A percentile compares a stretch with the other conserved stretches of the same genome.
Evolutionary conservation across 2,329 filamentous ascomycete species (phyloP).

Genomic region (Truncatella angustata): DNA sequence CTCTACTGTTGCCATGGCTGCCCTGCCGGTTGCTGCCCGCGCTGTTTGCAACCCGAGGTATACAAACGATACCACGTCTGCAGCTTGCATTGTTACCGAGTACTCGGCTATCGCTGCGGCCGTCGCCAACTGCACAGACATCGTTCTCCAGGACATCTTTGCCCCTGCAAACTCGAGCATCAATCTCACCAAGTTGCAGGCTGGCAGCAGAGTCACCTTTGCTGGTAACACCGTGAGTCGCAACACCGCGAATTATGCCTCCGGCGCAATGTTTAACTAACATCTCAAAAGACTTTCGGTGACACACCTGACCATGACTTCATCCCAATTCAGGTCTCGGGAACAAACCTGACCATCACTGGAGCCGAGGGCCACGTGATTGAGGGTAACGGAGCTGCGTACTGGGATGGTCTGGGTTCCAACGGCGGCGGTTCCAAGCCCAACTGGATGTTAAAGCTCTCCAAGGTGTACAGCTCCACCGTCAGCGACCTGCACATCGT

Average conservation of each 20-base stretch:
- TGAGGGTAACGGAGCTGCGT: conserved; percentile 12
- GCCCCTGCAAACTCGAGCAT: conserved; percentile 35
- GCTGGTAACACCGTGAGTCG: conserved; percentile 14
- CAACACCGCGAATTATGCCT: not conserved
- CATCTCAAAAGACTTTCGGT: not conserved
- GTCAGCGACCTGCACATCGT: conserved; percentile 29
- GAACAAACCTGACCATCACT: conserved; percentile 16
- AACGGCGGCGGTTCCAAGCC: conserved; percentile 4
- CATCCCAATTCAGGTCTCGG: conserved; percentile 14
- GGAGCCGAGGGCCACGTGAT: conserved; percentile 17
- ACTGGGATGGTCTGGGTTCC: conserved; percentile 9
- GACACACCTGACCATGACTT: conserved; percentile 3
- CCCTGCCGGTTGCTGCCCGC: not conserved
- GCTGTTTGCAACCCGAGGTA: not conserved
- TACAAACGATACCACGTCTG: not conserved
- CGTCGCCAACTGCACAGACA: conserved; percentile 30
- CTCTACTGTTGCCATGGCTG: not conserved
- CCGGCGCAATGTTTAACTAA: not conserved
- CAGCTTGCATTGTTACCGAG: not conserved
- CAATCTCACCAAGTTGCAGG: conserved; percentile 30
- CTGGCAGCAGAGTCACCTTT: conserved; percentile 28
- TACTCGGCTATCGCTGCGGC: conserved; percentile 13
- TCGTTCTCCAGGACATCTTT: conserved; percentile 33
- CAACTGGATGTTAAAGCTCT: conserved; percentile 32
- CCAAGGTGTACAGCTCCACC: conserved; percentile 41